phyloP scores from a whole-genome alignment of 805 yeast genomes.

The Suhomyces sp. region DNA sequence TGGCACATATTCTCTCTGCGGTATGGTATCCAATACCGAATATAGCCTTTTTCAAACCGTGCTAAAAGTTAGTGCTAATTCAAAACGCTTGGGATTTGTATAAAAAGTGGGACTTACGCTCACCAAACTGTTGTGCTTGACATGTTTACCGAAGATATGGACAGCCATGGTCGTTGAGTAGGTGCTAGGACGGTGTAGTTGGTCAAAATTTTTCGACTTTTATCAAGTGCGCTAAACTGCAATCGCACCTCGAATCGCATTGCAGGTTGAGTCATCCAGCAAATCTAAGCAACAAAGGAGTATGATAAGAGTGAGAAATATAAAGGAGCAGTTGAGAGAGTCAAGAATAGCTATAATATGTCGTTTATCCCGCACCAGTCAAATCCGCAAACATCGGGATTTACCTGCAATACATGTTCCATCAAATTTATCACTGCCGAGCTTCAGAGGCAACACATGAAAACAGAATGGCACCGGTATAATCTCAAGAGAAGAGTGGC shows the following conservation, averaged over 20 bases:
- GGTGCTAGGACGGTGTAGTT: too few species aligned
- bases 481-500: constrained; percentile 93
- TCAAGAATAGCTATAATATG: neutral
- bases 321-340: neutral
- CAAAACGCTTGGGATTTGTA: too few species aligned
- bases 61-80: constrained; percentile 12
- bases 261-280: neutral
- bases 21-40: constrained; percentile 81
- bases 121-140: constrained; percentile 42
- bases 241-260: neutral
- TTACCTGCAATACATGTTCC: constrained; percentile 86
- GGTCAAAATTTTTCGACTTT: constrained; percentile 3
- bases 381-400: constrained; percentile 23
- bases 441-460: constrained; percentile 89
- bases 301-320: neutral
- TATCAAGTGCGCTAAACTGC: neutral
- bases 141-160: constrained; percentile 43
- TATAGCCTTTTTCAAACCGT: constrained; percentile 74
- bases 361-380: constrained; percentile 24
- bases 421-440: constrained; percentile 79
- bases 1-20: constrained; percentile 77
- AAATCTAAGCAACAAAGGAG: neutral
- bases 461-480: constrained; percentile 97
- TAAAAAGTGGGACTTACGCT: constrained; percentile 18
- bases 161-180: constrained; percentile 32